Conservation (phyloP, 331 rosid species). For the Pyracantha coccinea region DNA sequence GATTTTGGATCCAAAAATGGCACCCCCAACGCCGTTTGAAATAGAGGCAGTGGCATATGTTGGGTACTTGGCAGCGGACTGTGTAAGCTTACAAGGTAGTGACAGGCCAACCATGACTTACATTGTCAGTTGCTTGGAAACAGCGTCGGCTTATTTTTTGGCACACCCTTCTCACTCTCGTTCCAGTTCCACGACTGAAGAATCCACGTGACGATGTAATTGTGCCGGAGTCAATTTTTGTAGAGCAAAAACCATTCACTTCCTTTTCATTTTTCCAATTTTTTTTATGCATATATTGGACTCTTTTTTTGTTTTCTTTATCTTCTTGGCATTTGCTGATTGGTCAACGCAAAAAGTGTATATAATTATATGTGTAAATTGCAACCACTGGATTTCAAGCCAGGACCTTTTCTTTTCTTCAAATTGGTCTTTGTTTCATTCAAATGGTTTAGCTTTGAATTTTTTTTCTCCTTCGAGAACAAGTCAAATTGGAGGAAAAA, state of each 20-base stretch:
- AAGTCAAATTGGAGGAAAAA: constrained; percentile 11
- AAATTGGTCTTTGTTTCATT: background rate
- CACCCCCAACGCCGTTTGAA: constrained; percentile 73
- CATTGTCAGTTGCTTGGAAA: constrained; percentile 51
- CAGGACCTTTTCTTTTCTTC: background rate
- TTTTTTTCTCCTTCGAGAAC: background rate
- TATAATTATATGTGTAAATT: background rate
- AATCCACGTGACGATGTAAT: constrained; percentile 11
- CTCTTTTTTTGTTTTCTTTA: background rate
- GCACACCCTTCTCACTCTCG: constrained; percentile 26
- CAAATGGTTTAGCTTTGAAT: background rate
- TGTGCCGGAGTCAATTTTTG: constrained; percentile 12
- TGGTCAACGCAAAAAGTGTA: background rate
- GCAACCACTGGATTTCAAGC: background rate
- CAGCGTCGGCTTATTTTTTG: constrained; percentile 54
- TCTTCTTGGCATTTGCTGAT: background rate
- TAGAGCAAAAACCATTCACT: constrained; percentile 1
- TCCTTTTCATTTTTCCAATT: background rate
- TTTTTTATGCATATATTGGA: background rate
- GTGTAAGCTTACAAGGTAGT: constrained; percentile 55
- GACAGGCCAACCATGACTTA: constrained; percentile 60
- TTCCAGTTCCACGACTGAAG: constrained; percentile 39
- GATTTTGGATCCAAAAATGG: constrained; percentile 50
- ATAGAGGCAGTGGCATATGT: constrained; percentile 69
- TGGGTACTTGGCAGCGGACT: constrained; percentile 76